Evolutionary conservation across 2,329 filamentous ascomycete species (phyloP).

Genomic region (Colletotrichum filicis): DNA sequence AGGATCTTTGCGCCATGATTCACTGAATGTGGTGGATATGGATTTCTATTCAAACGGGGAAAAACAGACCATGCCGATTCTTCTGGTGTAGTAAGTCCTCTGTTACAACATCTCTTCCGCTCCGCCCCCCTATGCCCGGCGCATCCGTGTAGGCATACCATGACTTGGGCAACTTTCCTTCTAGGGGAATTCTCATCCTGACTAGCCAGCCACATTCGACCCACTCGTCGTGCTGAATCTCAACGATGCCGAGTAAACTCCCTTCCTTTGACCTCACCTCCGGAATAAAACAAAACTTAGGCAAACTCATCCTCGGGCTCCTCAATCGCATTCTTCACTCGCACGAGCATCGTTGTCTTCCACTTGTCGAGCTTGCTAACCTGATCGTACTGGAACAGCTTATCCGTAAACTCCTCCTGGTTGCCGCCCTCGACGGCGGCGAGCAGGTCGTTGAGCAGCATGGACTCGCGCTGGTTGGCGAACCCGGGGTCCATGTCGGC

Average conservation of each 20-base stretch:
- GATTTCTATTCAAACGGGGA: slow-evolving; percentile 22
- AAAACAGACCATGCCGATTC: slow-evolving; percentile 2
- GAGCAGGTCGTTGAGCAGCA: slow-evolving; percentile 81
- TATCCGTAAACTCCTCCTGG: slow-evolving; percentile 85
- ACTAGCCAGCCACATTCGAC: too few species aligned
- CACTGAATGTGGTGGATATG: background rate
- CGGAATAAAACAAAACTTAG: slow-evolving; percentile 35
- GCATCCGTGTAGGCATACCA: background rate
- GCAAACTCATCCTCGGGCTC: slow-evolving; percentile 57
- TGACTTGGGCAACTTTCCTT: background rate
- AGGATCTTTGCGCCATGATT: background rate
- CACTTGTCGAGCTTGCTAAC: slow-evolving; percentile 95
- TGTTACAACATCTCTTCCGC: background rate
- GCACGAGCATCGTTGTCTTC: slow-evolving; percentile 89
- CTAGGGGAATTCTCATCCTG: background rate
- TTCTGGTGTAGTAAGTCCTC: background rate
- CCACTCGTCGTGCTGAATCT: too few species aligned
- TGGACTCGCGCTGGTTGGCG: slow-evolving; percentile 79
- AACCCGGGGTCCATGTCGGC: slow-evolving; percentile 83
- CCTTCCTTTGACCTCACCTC: background rate
- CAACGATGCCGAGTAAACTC: background rate
- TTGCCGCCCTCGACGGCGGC: slow-evolving; percentile 82
- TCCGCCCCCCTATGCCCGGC: background rate
- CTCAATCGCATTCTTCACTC: slow-evolving; percentile 87
- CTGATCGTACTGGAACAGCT: slow-evolving; percentile 90